Conservation (phyloP, 192 early-diverging fungal genomes). For the Gamsiella multidivaricata region DNA sequence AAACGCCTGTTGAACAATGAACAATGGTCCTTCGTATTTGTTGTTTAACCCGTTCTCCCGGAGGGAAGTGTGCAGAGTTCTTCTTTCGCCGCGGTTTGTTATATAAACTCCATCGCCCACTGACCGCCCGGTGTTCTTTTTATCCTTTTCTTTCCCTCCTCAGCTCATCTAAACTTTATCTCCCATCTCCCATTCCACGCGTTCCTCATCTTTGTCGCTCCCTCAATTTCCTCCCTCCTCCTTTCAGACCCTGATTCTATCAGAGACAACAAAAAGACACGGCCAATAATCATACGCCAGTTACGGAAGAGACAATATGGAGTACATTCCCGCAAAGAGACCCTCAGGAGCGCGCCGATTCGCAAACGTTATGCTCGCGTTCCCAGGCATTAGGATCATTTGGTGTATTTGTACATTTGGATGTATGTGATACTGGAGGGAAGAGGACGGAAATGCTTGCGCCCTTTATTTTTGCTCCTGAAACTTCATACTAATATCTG, state of each 20-base stretch:
- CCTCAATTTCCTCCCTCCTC: too few species aligned
- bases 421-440: constrained; percentile 13
- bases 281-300: too few species aligned
- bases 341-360: not conserved
- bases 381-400: not conserved
- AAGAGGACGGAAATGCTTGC: not conserved
- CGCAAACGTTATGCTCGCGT: not conserved
- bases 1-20: not conserved
- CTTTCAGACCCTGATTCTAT: too few species aligned
- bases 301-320: constrained; percentile 1
- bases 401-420: constrained; percentile 33
- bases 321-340: not conserved
- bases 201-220: too few species aligned
- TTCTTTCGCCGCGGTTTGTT: too few species aligned
- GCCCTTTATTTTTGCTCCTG: not conserved
- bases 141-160: not conserved
- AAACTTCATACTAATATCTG: not conserved
- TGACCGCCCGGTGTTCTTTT: not conserved
- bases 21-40: too few species aligned
- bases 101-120: too few species aligned
- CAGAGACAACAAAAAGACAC: not conserved
- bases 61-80: too few species aligned
- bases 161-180: too few species aligned
- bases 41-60: too few species aligned
- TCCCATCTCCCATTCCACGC: too few species aligned